Base-by-base conservation (phyloP, 805 yeast species). In the Saccharomycopsis synnaedendra region DNA sequence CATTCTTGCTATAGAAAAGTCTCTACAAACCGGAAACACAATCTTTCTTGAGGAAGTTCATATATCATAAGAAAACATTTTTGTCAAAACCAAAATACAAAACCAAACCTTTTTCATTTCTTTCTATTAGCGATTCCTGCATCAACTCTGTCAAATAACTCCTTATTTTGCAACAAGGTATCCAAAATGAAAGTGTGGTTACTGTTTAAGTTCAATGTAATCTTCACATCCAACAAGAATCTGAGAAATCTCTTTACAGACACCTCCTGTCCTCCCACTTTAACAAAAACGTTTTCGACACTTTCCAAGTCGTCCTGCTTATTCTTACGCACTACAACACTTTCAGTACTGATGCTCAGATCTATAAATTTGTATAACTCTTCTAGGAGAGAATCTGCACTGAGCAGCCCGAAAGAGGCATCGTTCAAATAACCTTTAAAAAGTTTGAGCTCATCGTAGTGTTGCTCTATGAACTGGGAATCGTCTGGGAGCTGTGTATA, bases 151-250 rank as follows among this genome's bases (percentile, higher is more conserved):
- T 74, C 75, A 55, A 75, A 75, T 7, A 66, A 65, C 48, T 61
- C 57, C 46, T 74, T 75, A 51, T 74, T 75, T 44, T 74, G 71
- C 27, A 76, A 57, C 39, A 80, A 57, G 1, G 80, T 65, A 56
- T 81, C 87, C 56, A 81, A 68, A 8, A 76, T 68, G 45, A 73
- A 74, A 2, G 80, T 66, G 55, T 77, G 73, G 1, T 80, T 82
- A 11, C 82, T 81, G 55, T 81, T 80, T 34, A 75, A 55, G 11
- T 63, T 60, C 40, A 74, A 59, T 34, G 79, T 64, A 48, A 67
- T 56, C 54, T 66, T 66, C 42, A 74, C 64, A 41, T 69, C 72
- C 33, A 61, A 60, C 5, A 70, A 58, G 49, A 74, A 68, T 43
- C 66, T 65, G 5, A 60, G 49, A 47, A 63, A 65, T 37, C 63